Base-by-base conservation (phyloP, 345 rosid genomes). In the Arabis alpina region DNA sequence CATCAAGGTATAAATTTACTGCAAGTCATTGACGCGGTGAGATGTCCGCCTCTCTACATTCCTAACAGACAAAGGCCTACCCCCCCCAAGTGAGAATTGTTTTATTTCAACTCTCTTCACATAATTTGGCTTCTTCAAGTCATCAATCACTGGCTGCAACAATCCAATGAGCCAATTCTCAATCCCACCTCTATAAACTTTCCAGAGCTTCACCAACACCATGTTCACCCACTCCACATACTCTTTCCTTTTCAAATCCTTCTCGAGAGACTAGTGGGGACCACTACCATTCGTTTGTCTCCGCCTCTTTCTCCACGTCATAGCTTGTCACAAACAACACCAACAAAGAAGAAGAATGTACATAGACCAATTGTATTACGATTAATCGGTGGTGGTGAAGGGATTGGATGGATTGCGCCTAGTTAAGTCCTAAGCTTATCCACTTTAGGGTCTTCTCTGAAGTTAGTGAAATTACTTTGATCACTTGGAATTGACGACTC, bases 191-290 rank as follows among this genome's bases (percentile, higher is more conserved):
- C 98, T 88, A 60, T 94, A 89, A 16, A 94, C 99, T 81, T 91
- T 94, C 99, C 98, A 89, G 40, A 91, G 65, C 83, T 94, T 94
- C 42, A 90, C 97, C 90, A 94, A 37, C 61, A 94, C 99, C 98
- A 94, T 94, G 66, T 94, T 94, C 41, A 94, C 99, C 99, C 99
- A 94, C 77, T 94, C 99, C 52, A 94, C 99, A 0, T 98, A 94
- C 73, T 94, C 99, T 68, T 94, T 94, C 84, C 99, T 86, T 70
- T 82, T 92, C 91, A 94, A 82, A 61, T 94, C 99, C 76, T 89
- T 86, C 85, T 94, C 99, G 83, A 94, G 72, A n/a, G 93, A 84
- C 78, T 19, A 19, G 23, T 19, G 23, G 23, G 23, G 1, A 0
- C 56, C 85, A 15, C 78, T 83, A 8, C 16, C 55, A 1, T 54